Conservation (phyloP, 1,284 basidiomycete species). For the Ustanciosporium gigantosporum region DNA sequence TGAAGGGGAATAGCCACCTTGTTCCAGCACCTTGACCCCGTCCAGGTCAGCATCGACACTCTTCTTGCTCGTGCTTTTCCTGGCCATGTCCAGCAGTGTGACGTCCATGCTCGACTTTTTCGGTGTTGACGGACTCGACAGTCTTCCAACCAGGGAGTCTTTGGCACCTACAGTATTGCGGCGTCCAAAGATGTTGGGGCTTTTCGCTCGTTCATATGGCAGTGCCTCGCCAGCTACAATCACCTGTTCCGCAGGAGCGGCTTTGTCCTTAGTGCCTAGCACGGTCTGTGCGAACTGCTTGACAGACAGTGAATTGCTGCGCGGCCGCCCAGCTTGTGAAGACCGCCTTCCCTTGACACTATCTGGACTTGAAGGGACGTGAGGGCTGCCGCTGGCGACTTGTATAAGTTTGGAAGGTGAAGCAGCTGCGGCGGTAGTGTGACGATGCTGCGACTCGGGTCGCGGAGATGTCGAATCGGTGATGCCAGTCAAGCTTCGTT, state of each 20-base stretch:
- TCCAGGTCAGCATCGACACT: conserved; percentile 27
- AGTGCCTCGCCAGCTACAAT: conserved; percentile 35
- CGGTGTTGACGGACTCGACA: conserved; percentile 33
- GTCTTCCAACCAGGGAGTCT: conserved; percentile 18
- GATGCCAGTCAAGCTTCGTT: conserved; percentile 12
- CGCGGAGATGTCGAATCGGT: conserved; percentile 12
- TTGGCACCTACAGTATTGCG: conserved; percentile 36
- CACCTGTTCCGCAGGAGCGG: conserved; percentile 18
- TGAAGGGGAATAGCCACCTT: conserved; percentile 10
- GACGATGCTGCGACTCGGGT: conserved; percentile 29
- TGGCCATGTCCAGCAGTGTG: not conserved
- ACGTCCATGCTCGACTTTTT: conserved; percentile 12
- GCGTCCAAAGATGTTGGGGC: conserved; percentile 39
- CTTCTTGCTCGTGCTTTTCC: conserved; percentile 25
- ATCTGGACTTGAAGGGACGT: conserved; percentile 4
- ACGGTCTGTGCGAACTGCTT: conserved; percentile 41
- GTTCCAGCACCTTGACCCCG: conserved; percentile 29
- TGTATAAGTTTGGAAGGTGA: conserved; percentile 22
- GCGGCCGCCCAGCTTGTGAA: conserved; percentile 23
- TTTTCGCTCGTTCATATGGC: conserved; percentile 39
- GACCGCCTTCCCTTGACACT: conserved; percentile 10
- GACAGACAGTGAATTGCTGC: conserved; percentile 46
- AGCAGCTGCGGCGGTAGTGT: conserved; percentile 23
- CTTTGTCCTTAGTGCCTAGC: conserved; percentile 31
- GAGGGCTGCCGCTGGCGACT: conserved; percentile 7